A percentile compares a stretch with the other conserved stretches of the same genome.
Conservation (phyloP, 345 rosid species). For the Atalantia buxifolia region DNA sequence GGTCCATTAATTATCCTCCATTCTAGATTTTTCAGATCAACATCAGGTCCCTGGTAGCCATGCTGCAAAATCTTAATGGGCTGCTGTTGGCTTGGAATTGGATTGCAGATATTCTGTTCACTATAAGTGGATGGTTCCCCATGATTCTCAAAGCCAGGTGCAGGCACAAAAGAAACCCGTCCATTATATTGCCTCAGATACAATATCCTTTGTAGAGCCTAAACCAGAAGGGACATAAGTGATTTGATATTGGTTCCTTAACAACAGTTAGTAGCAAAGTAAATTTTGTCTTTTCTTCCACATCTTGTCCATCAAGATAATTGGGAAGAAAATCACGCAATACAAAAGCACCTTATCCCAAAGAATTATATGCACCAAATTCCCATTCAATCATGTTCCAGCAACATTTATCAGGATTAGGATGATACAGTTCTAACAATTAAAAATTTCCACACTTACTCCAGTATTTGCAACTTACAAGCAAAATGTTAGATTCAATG, state of each 20-base stretch:
- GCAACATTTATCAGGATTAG: neutral
- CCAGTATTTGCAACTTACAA: neutral
- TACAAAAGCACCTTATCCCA: neutral
- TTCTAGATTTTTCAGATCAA: conserved; percentile 36
- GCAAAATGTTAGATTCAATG: neutral
- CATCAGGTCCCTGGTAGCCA: conserved; percentile 69
- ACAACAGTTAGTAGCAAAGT: neutral
- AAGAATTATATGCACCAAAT: neutral
- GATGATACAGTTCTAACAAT: neutral
- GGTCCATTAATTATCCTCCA: conserved; percentile 94
- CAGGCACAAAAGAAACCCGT: conserved; percentile 75
- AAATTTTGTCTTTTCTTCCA: neutral
- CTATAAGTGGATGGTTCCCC: conserved; percentile 58
- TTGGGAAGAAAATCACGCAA: neutral
- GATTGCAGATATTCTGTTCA: neutral
- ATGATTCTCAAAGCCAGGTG: conserved; percentile 77
- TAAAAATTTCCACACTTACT: neutral
- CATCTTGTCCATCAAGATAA: neutral
- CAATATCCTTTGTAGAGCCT: conserved; percentile 76
- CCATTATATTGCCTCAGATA: conserved; percentile 71
- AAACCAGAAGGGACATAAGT: conserved; percentile 3
- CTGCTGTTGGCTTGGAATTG: conserved; percentile 26
- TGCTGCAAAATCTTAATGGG: conserved; percentile 18
- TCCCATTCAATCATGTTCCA: neutral
- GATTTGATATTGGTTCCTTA: neutral